Conservation (phyloP, 2,329 filamentous ascomycete genomes). For the Salinomyces thailandicus region DNA sequence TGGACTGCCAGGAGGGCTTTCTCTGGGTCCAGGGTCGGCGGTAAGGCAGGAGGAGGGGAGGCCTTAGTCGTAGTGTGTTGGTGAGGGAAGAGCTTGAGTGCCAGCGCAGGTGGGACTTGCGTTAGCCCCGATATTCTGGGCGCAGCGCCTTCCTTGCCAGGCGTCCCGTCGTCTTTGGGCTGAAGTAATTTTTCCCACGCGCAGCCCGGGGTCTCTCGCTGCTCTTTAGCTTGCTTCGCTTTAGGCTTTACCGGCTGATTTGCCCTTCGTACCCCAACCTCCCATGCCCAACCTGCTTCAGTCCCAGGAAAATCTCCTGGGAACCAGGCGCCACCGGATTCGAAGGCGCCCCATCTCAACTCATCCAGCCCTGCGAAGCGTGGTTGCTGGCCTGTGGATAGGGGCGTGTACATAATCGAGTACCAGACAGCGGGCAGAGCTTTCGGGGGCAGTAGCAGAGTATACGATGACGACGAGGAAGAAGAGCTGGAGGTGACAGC, state of each 20-base stretch:
- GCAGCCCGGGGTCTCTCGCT: too few relatives aligned
- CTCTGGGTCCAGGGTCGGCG: slow-evolving; percentile 18
- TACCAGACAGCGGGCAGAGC: slow-evolving; percentile 82
- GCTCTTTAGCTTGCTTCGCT: slow-evolving; percentile 42
- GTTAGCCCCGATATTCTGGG: slow-evolving; percentile 1
- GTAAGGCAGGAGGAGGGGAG: slow-evolving; percentile 10
- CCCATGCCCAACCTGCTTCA: slow-evolving; percentile 67
- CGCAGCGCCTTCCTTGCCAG: too few relatives aligned
- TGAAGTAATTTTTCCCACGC: too few relatives aligned
- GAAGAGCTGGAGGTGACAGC: slow-evolving; percentile 13
- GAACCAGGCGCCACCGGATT: slow-evolving; percentile 69
- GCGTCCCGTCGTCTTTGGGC: too few relatives aligned
- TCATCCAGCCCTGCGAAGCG: slow-evolving; percentile 75
- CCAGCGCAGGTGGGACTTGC: slow-evolving; percentile 8
- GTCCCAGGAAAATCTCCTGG: slow-evolving; percentile 77
- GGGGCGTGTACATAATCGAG: slow-evolving; percentile 67
- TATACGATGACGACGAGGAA: slow-evolving; percentile 51
- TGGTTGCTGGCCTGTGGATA: slow-evolving; percentile 69
- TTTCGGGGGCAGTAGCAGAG: slow-evolving; percentile 78
- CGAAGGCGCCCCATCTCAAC: slow-evolving; percentile 68
- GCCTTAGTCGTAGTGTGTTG: slow-evolving; percentile 13
- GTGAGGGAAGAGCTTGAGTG: slow-evolving; percentile 14
- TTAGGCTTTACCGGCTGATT: slow-evolving; percentile 37
- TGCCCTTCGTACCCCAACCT: too few relatives aligned
- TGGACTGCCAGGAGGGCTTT: slow-evolving; percentile 48